Evolutionary conservation across 2,329 filamentous ascomycete genomes (phyloP), one percentile per base, ranked within the genome.

Genomic region (Trichoderma sp.): DNA sequence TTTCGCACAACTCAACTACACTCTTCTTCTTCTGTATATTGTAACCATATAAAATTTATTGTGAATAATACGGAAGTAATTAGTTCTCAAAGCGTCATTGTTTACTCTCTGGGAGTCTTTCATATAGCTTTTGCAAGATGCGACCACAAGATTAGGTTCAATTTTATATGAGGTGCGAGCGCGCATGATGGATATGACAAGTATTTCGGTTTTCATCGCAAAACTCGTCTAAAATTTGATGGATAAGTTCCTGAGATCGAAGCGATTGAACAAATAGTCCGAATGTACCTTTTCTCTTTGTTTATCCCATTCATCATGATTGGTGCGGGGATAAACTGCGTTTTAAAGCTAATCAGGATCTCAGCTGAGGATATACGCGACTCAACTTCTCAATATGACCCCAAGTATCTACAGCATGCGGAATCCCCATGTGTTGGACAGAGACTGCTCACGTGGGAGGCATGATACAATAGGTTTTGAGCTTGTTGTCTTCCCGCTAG

Each of bases 31-130:
- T 43, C 15, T 9, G 15, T 18, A 43, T 18, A 43, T 4, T 43
- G 7, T 8, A 43, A n/a, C 39, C 39, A 43, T 43, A n/a, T n/a
- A 4, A 8, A 8, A 18, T 43, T 15, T 1, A 43, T 43, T 43
- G 39, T 7, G 0, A 43, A n/a, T n/a, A n/a, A 43, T n/a, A 9
- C 18, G 3, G 1, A 1, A n/a, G 3, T 1, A 8, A 4, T 43
- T 43, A 8, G 6, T 39, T 43, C 15, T n/a, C 18, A 43, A 43
- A 43, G 7, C 9, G 7, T 3, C 15, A 0, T 43, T 2, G 18
- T 43, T 43, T 43, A 9, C 7, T 43, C 15, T 43, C 1, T 8
- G 4, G 0, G 15, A 18, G 15, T 3, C 1, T 9, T 43, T 18
- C 3, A 18, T 8, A 6, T 39, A 18, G 6, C 36, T 43, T n/a